Conservation (phyloP, 2,329 filamentous ascomycete species). For the Aspergillus sp. region DNA sequence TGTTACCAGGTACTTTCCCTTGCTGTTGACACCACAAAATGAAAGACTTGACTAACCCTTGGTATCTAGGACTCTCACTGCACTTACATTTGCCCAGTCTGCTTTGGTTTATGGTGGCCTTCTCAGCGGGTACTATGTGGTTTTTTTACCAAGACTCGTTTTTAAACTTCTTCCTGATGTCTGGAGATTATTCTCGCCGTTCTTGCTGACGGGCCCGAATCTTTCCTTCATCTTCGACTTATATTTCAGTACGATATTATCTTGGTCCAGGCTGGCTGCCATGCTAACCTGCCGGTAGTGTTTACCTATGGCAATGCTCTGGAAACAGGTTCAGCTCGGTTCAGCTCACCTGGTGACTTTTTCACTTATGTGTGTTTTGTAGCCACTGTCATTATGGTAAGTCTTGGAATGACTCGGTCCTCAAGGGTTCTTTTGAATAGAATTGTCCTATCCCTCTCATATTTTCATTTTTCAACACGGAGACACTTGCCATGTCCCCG, state of each 20-base stretch:
- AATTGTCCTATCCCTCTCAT: constrained; percentile 7
- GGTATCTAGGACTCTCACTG: constrained; percentile 61
- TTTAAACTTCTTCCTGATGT: constrained; percentile 56
- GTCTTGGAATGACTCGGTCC: constrained; percentile 39
- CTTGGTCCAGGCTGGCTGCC: constrained; percentile 11
- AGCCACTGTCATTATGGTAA: constrained; percentile 69
- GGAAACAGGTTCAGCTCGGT: constrained; percentile 67
- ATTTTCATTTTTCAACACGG: no score
- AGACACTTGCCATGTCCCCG: no score
- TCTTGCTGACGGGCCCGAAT: constrained; percentile 53
- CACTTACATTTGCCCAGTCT: constrained; percentile 60
- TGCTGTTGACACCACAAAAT: neutral
- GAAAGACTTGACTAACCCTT: constrained; percentile 39
- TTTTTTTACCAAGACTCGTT: constrained; percentile 49
- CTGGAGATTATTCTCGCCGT: constrained; percentile 56
- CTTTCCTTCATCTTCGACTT: constrained; percentile 65
- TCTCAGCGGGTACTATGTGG: constrained; percentile 47
- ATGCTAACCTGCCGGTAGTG: constrained; percentile 45
- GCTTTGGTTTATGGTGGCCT: constrained; percentile 56
- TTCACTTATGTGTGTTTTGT: constrained; percentile 77
- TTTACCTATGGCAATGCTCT: constrained; percentile 73
- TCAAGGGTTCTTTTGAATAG: constrained; percentile 7
- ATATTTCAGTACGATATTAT: constrained; percentile 57
- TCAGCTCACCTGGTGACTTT: constrained; percentile 71
- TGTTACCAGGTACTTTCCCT: constrained; percentile 54